phyloP scores from a whole-genome alignment of 2,329 filamentous ascomycete species.

The Ceratocystis destructans region DNA sequence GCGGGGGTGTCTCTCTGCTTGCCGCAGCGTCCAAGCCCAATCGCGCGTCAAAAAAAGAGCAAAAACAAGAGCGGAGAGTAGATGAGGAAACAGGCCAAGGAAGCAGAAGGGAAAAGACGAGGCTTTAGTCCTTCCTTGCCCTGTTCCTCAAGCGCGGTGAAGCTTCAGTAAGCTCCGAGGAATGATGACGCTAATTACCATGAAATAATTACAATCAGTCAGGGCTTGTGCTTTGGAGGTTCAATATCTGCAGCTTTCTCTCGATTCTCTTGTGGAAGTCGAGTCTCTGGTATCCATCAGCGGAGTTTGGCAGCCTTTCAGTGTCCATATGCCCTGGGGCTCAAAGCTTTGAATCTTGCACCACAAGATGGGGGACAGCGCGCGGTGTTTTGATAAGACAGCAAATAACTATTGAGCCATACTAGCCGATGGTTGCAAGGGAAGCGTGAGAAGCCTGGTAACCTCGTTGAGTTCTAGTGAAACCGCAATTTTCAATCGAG shows the following conservation, averaged over 20 bases:
- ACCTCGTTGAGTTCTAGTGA: too few species aligned
- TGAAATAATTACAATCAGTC: background rate
- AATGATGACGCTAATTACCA: background rate
- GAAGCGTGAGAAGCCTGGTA: too few species aligned
- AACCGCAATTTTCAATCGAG: too few species aligned
- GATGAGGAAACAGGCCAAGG: background rate
- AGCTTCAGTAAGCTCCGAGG: background rate
- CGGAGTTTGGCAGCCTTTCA: background rate
- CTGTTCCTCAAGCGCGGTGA: background rate
- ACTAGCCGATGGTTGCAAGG: too few species aligned
- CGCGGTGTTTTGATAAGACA: too few species aligned
- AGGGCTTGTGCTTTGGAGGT: background rate
- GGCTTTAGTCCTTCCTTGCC: background rate
- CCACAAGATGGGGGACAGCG: too few species aligned
- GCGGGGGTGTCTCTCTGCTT: background rate
- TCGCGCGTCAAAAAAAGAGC: conserved; percentile 2
- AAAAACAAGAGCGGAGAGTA: background rate
- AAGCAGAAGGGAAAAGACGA: background rate
- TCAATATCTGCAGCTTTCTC: background rate
- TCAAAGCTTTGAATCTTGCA: too few species aligned
- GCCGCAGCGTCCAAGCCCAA: background rate
- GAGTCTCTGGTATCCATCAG: background rate
- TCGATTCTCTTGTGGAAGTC: too few species aligned
- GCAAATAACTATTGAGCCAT: too few species aligned
- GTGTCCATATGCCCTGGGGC: background rate